Evolutionary conservation across 2,329 filamentous ascomycete genomes (phyloP).

Genomic region (Calcarisporium arbuscula): DNA sequence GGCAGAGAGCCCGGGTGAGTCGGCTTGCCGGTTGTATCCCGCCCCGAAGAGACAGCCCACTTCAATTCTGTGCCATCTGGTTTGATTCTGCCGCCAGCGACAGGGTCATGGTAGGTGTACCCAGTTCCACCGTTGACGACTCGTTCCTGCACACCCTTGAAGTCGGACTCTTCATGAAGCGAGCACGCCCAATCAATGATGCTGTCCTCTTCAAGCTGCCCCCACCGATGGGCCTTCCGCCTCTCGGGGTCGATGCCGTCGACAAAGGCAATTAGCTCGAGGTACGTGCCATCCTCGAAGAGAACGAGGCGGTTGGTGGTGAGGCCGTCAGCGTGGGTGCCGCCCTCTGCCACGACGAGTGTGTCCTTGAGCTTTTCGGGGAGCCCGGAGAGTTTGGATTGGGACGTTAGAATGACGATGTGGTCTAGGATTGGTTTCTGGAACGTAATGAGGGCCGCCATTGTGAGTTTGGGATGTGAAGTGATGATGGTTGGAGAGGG

Average conservation of each 20-base stretch:
- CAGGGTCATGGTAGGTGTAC: slow-evolving; percentile 41
- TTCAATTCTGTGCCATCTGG: slow-evolving; percentile 50
- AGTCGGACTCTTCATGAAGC: slow-evolving; percentile 26
- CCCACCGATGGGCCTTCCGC: slow-evolving; percentile 53
- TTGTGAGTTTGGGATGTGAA: too few species aligned
- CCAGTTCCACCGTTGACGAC: slow-evolving; percentile 25
- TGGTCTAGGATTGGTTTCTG: slow-evolving; percentile 49
- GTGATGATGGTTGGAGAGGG: too few species aligned
- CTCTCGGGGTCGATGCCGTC: slow-evolving; percentile 31
- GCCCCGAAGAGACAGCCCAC: slow-evolving; percentile 50
- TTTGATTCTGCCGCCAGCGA: slow-evolving; percentile 44
- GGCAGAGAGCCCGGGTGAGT: slow-evolving; percentile 45
- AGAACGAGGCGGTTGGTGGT: slow-evolving; percentile 58
- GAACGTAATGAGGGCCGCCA: slow-evolving; percentile 8
- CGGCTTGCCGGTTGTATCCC: slow-evolving; percentile 14
- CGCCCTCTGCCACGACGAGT: slow-evolving; percentile 55
- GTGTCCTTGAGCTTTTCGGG: slow-evolving; percentile 44
- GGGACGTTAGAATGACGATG: slow-evolving; percentile 56
- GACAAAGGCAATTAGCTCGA: slow-evolving; percentile 61
- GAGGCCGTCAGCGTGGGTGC: slow-evolving; percentile 52
- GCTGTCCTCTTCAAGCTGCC: slow-evolving; percentile 37
- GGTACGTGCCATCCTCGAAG: slow-evolving; percentile 57
- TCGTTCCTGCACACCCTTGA: slow-evolving; percentile 28
- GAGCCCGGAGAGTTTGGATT: slow-evolving; percentile 36
- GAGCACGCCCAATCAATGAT: slow-evolving; percentile 58